Percentiles rank a stretch among this genome's conserved stretches.
Conservation (phyloP, 345 rosid genomes). For the Stellera chamaejasme region DNA sequence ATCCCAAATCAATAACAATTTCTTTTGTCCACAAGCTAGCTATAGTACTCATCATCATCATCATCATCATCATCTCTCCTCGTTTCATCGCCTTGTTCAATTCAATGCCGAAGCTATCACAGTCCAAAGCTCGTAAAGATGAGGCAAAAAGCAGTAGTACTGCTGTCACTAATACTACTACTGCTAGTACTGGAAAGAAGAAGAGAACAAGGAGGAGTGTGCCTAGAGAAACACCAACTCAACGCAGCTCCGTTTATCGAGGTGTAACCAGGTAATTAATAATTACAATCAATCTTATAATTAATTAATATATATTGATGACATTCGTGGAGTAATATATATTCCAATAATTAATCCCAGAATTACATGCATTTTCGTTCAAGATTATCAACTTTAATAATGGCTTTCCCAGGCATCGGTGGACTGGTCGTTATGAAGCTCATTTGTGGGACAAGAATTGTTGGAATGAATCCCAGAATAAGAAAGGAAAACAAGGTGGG, state of each 20-base stretch:
- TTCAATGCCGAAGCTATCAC: slow-evolving; percentile 33
- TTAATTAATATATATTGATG: too few relatives aligned
- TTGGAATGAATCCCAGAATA: slow-evolving; percentile 78
- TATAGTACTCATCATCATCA: neutral
- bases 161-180: neutral
- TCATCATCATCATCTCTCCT: too few relatives aligned
- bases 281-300: neutral
- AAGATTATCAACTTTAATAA: neutral
- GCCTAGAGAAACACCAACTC: slow-evolving; percentile 84
- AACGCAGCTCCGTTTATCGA: slow-evolving; percentile 77
- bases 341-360: too few relatives aligned
- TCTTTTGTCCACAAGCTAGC: too few relatives aligned
- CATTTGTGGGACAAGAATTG: slow-evolving; percentile 85
- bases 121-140: slow-evolving; percentile 22
- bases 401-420: slow-evolving; percentile 44
- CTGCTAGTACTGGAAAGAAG: slow-evolving; percentile 30
- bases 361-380: neutral
- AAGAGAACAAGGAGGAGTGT: slow-evolving; percentile 77
- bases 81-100: neutral
- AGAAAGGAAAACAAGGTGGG: slow-evolving; percentile 93
- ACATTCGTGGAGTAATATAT: too few relatives aligned
- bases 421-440: slow-evolving; percentile 86
- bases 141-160: slow-evolving; percentile 2
- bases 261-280: slow-evolving; percentile 81
- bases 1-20: too few relatives aligned